These are phyloP conservation scores for Vitis riparia DNA, from an alignment of 164 flowering plant species.

Conservation along the genomic window DNA sequence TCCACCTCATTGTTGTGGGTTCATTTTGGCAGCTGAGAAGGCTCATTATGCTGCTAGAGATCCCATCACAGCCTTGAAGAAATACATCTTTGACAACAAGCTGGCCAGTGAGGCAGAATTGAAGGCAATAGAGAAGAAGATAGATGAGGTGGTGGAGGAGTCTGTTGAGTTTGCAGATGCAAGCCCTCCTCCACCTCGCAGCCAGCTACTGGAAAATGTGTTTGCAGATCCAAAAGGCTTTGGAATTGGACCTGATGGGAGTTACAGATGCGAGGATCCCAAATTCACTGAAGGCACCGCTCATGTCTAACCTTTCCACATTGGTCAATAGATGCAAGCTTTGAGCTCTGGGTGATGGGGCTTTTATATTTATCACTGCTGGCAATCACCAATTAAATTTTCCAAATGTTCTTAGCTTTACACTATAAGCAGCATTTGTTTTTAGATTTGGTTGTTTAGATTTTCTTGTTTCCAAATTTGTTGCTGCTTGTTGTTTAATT, in stretches of 20 bases:
- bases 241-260: slow-evolving; percentile 93
- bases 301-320: slow-evolving; percentile 50
- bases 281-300: slow-evolving; percentile 94
- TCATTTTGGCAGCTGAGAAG: slow-evolving; percentile 76
- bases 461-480: slow-evolving; percentile 8
- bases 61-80: slow-evolving; percentile 83
- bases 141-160: slow-evolving; percentile 83
- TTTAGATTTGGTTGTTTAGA: background rate
- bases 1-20: background rate
- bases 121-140: slow-evolving; percentile 85
- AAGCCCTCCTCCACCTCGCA: slow-evolving; percentile 72
- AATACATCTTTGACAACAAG: slow-evolving; percentile 71
- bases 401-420: slow-evolving; percentile 2
- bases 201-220: slow-evolving; percentile 87
- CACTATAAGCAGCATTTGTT: slow-evolving; percentile 6
- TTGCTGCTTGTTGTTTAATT: background rate
- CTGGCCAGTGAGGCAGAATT: slow-evolving; percentile 72
- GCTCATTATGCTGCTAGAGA: slow-evolving; percentile 81
- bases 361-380: slow-evolving; percentile 10
- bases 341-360: slow-evolving; percentile 4
- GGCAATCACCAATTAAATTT: slow-evolving; percentile 5
- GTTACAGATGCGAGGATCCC: slow-evolving; percentile 92
- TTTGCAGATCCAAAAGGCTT: slow-evolving; percentile 97
- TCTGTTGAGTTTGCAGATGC: slow-evolving; percentile 91
- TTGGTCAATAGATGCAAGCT: background rate